These are phyloP conservation scores for Pythium oligandrum DNA, from an alignment of 352 stramenopile species.

Conservation along the genomic window DNA sequence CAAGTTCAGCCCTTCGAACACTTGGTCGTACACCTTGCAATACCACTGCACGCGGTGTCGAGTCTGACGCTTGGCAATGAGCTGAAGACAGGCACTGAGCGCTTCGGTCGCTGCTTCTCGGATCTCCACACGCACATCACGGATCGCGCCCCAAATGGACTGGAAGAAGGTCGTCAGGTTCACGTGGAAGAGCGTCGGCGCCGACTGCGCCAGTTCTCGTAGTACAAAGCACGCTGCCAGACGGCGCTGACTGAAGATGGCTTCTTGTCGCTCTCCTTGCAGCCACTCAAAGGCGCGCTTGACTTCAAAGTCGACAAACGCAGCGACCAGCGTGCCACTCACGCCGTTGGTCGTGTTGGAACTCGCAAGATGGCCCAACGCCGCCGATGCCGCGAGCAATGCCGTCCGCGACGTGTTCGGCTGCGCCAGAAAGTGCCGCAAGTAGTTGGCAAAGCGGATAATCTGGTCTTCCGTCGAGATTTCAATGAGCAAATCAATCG, in stretches of 20 bases:
- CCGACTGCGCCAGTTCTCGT: constrained; percentile 79
- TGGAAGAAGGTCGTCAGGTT: constrained; percentile 92
- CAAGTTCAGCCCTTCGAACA: constrained; percentile 71
- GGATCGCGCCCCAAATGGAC: constrained; percentile 85
- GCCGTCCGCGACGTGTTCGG: constrained; percentile 51
- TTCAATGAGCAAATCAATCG: constrained; percentile 79
- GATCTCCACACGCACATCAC: constrained; percentile 73
- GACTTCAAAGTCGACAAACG: constrained; percentile 92
- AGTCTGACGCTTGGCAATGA: constrained; percentile 80
- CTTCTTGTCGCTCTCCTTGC: constrained; percentile 57
- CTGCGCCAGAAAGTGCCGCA: constrained; percentile 83
- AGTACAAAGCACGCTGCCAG: constrained; percentile 85
- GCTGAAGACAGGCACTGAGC: constrained; percentile 82
- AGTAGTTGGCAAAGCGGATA: constrained; percentile 88
- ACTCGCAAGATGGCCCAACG: constrained; percentile 80
- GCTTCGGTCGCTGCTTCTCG: constrained; percentile 78
- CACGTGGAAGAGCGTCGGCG: constrained; percentile 88
- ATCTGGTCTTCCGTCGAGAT: constrained; percentile 84
- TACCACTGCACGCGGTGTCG: constrained; percentile 89
- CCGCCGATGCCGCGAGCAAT: constrained; percentile 62
- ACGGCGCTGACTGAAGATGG: constrained; percentile 66
- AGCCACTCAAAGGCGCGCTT: constrained; percentile 90
- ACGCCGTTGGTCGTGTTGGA: constrained; percentile 56
- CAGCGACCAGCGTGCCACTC: constrained; percentile 80
- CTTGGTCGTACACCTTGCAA: constrained; percentile 89